Evolutionary conservation across 352 stramenopile species (phyloP).

Genomic region (Sclerospora graminicola): DNA sequence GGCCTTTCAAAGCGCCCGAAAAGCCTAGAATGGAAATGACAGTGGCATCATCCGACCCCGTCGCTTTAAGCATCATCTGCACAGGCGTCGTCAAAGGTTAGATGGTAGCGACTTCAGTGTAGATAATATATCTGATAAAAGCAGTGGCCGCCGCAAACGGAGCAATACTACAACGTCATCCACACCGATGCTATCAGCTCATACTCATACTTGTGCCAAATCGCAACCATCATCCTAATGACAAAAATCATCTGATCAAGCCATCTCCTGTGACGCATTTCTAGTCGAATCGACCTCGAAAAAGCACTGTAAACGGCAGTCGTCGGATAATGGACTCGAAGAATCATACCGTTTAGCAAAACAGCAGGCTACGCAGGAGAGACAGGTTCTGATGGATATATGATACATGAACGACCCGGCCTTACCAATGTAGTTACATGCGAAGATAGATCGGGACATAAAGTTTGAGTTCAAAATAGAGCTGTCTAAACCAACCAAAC

Average conservation of each 20-base stretch:
- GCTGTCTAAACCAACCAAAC: slow-evolving; percentile 19
- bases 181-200: slow-evolving; percentile 4
- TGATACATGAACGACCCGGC: too few relatives aligned
- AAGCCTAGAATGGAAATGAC: slow-evolving; percentile 3
- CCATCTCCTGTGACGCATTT: slow-evolving; percentile 10
- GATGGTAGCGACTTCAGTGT: slow-evolving; percentile 56
- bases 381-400: slow-evolving; percentile 4
- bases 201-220: slow-evolving; percentile 1
- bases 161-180: slow-evolving; percentile 41
- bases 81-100: slow-evolving; percentile 34
- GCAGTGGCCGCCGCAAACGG: slow-evolving; percentile 45
- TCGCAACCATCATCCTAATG: slow-evolving; percentile 8
- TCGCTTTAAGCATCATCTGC: slow-evolving; percentile 23
- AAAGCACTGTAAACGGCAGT: slow-evolving; percentile 43
- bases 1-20: slow-evolving; percentile 2
- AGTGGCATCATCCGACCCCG: not conserved
- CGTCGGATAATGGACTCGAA: slow-evolving; percentile 27
- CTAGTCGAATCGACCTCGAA: slow-evolving; percentile 22
- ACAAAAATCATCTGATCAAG: slow-evolving; percentile 11
- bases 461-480: slow-evolving; percentile 15
- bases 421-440: slow-evolving; percentile 8
- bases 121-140: slow-evolving; percentile 43
- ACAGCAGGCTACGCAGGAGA: slow-evolving; percentile 27
- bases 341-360: slow-evolving; percentile 25
- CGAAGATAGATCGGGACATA: slow-evolving; percentile 7